Percentiles rank a stretch among this genome's conserved stretches.
Conservation (phyloP, 805 yeast genomes). For the Cyberlindnera suaveolens region DNA sequence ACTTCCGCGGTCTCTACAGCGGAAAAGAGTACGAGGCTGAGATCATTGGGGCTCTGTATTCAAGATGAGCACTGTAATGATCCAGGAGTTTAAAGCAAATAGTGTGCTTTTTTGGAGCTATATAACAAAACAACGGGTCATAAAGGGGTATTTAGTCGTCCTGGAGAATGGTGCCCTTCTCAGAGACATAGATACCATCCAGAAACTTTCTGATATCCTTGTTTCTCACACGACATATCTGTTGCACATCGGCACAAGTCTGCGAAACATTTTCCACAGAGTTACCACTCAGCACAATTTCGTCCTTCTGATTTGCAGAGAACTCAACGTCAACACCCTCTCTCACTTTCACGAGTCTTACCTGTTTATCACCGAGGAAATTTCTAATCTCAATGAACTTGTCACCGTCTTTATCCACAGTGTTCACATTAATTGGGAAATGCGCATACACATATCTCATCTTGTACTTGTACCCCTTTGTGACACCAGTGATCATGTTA, state of each 20-base stretch:
- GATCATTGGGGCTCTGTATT: constrained; percentile 18
- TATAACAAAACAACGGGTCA: background rate
- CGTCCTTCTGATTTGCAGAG: constrained; percentile 87
- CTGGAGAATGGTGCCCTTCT: constrained; percentile 81
- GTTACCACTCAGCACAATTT: constrained; percentile 88
- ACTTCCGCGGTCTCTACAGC: background rate
- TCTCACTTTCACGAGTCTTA: constrained; percentile 77
- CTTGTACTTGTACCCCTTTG: constrained; percentile 98
- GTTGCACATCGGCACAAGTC: constrained; percentile 97
- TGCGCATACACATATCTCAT: constrained; percentile 99
- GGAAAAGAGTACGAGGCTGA: constrained; percentile 3
- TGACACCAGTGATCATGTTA: constrained; percentile 97
- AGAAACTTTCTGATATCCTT: constrained; percentile 99
- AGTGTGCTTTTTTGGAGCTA: background rate
- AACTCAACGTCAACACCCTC: constrained; percentile 86
- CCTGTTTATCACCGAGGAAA: constrained; percentile 98
- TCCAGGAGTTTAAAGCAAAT: constrained; percentile 1
- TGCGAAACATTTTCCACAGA: constrained; percentile 96
- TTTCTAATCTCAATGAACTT: constrained; percentile 92
- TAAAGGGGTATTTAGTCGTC: constrained; percentile 32
- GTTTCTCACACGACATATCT: constrained; percentile 97
- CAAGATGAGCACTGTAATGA: constrained; percentile 15
- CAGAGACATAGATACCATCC: constrained; percentile 99
- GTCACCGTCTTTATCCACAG: constrained; percentile 70
- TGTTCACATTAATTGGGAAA: constrained; percentile 99